Percentiles rank a stretch among this genome's conserved stretches.
phyloP scores from a whole-genome alignment of 768 basidiomycete species.

The Collybia sordida region DNA sequence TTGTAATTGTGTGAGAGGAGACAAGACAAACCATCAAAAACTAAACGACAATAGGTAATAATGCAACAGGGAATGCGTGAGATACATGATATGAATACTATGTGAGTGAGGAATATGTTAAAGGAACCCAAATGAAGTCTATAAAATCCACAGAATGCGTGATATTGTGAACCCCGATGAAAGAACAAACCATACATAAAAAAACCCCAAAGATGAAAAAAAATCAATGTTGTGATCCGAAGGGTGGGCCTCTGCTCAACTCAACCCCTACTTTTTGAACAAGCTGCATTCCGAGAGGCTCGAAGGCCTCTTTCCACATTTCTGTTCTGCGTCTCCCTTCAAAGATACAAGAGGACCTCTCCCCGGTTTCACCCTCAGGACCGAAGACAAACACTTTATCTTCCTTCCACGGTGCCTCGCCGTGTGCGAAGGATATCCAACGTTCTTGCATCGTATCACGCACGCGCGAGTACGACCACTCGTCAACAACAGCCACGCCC shows the following conservation, averaged over 20 bases:
- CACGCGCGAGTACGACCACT: conserved; percentile 64
- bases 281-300: conserved; percentile 63
- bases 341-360: conserved; percentile 64
- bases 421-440: conserved; percentile 77
- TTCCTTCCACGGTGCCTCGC: conserved; percentile 69
- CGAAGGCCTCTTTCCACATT: conserved; percentile 65
- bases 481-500: conserved; percentile 59
- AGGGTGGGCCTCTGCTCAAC: conserved; percentile 65
- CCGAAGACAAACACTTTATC: conserved; percentile 78
- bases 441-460: conserved; percentile 70
- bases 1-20: too few relatives aligned
- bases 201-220: background rate
- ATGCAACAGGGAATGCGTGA: too few relatives aligned
- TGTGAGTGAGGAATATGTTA: too few relatives aligned
- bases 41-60: too few relatives aligned
- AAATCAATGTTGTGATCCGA: conserved; percentile 12
- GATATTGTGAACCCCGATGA: too few relatives aligned
- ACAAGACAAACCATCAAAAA: too few relatives aligned
- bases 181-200: background rate
- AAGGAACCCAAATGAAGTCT: too few relatives aligned
- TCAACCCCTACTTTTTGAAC: conserved; percentile 76
- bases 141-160: too few relatives aligned
- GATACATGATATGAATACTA: too few relatives aligned
- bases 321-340: conserved; percentile 58
- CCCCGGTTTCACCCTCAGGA: conserved; percentile 80